Conservation (phyloP, 352 stramenopile species). For the Aphanomyces invadans region DNA sequence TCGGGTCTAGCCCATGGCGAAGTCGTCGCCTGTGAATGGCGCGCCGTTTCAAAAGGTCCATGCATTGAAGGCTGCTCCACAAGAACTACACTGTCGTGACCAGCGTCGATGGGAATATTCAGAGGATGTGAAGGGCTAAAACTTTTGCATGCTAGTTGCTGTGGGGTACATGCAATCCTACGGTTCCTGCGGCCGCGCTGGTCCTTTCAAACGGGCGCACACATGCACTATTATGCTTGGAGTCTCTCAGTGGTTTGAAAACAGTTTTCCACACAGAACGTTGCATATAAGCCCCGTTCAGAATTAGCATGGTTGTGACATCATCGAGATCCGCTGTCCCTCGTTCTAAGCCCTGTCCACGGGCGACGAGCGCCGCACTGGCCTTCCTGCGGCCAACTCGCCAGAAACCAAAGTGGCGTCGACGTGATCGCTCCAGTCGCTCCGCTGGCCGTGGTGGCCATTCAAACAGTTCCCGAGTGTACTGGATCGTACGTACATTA, state of each 20-base stretch:
- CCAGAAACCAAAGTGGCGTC: neutral
- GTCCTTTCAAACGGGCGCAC: neutral
- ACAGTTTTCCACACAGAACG: slow-evolving; percentile 16
- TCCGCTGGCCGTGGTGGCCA: neutral
- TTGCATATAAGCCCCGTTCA: neutral
- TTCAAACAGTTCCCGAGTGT: neutral
- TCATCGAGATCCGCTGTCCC: slow-evolving; percentile 10
- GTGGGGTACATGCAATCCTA: no score
- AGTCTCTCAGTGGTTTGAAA: slow-evolving; percentile 23
- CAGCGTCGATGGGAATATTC: no score
- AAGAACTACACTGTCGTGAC: no score
- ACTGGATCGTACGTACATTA: neutral
- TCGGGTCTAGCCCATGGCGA: no score
- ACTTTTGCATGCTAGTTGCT: no score
- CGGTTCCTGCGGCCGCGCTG: neutral
- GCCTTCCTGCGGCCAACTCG: neutral
- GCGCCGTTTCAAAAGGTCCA: no score
- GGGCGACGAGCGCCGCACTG: neutral
- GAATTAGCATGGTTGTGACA: slow-evolving; percentile 25
- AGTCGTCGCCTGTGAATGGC: no score
- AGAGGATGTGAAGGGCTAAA: no score
- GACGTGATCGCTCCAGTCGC: neutral
- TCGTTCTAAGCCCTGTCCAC: neutral
- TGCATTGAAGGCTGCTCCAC: no score
- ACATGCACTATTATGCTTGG: neutral